Percentiles rank a stretch among this genome's conserved stretches.
Evolutionary conservation across 2,329 filamentous ascomycete species (phyloP).

Genomic region (Calonectria pauciramosa): DNA sequence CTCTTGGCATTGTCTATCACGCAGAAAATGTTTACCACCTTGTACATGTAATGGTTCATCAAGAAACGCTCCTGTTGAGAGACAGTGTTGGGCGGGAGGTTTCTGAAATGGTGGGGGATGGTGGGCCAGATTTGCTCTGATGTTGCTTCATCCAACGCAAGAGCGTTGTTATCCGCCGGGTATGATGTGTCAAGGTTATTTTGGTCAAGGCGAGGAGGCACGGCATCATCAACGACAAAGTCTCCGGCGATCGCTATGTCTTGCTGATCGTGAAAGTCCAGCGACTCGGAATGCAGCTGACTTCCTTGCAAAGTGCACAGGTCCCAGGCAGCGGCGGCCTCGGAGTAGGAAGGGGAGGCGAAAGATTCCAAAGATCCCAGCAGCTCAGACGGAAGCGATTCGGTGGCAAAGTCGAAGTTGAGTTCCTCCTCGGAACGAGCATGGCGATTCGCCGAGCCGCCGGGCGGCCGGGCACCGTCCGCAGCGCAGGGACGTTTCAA

Average conservation of each 20-base stretch:
- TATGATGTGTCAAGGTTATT: neutral
- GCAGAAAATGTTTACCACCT: slow-evolving; percentile 43
- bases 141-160: neutral
- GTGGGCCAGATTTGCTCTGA: slow-evolving; percentile 5
- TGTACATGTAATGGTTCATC: slow-evolving; percentile 41
- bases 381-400: neutral
- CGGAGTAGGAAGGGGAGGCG: slow-evolving; percentile 27
- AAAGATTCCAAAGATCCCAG: slow-evolving; percentile 15
- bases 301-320: slow-evolving; percentile 23
- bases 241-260: neutral
- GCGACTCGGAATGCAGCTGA: slow-evolving; percentile 1
- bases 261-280: neutral
- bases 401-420: slow-evolving; percentile 3
- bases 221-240: neutral
- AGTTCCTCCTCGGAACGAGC: neutral
- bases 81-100: slow-evolving; percentile 3
- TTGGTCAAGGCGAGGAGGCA: neutral
- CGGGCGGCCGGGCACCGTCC: neutral
- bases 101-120: slow-evolving; percentile 2
- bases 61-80: slow-evolving; percentile 38
- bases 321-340: slow-evolving; percentile 29
- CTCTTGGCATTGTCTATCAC: slow-evolving; percentile 45
- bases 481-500: neutral
- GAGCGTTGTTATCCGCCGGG: neutral
- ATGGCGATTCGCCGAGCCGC: neutral